A percentile compares a stretch with the other conserved stretches of the same genome.
phyloP scores from a whole-genome alignment of 176 grass and related monocot genomes.

The Carex parvula region DNA sequence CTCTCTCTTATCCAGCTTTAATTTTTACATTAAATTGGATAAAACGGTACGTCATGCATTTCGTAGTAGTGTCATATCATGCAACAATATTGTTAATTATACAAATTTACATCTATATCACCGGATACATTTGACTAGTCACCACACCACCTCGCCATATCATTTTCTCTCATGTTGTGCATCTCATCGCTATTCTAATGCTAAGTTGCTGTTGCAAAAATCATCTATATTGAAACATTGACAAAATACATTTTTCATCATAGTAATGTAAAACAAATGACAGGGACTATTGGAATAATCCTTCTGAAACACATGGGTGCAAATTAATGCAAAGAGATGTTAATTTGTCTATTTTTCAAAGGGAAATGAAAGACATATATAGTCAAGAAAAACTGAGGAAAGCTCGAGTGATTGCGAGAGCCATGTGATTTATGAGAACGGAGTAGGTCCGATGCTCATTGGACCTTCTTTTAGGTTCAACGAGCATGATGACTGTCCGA shows the following conservation, averaged over 20 bases:
- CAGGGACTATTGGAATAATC: background rate
- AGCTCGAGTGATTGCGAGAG: background rate
- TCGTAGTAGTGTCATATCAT: background rate
- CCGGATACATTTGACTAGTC: background rate
- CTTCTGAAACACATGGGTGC: background rate
- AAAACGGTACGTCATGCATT: background rate
- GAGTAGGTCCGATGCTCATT: too few species aligned
- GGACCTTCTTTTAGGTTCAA: too few species aligned
- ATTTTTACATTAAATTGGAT: background rate
- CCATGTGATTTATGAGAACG: background rate
- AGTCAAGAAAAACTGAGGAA: background rate
- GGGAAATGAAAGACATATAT: background rate
- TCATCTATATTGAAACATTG: background rate
- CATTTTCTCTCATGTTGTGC: background rate
- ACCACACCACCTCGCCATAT: background rate
- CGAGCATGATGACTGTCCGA: too few species aligned
- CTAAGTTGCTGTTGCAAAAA: background rate
- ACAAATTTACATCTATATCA: too few species aligned
- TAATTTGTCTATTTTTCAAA: background rate
- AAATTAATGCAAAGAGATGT: too few species aligned
- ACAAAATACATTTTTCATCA: background rate
- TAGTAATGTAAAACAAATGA: background rate
- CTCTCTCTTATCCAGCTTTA: background rate
- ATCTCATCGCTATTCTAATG: background rate
- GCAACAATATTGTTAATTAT: background rate